Base-by-base conservation (phyloP, 2,329 filamentous ascomycete genomes). In the Xylaria sp. region DNA sequence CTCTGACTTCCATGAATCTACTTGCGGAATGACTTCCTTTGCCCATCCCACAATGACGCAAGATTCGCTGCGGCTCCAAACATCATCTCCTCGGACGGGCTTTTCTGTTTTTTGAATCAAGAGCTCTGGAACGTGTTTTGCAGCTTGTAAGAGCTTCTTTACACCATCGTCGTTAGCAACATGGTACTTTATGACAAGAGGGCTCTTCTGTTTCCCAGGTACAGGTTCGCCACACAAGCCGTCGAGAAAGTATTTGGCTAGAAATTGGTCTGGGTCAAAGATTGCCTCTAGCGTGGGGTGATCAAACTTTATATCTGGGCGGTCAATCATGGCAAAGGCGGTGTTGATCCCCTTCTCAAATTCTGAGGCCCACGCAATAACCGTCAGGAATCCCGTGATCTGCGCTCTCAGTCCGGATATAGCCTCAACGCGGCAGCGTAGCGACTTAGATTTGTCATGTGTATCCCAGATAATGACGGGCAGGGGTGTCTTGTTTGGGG, bases 201-300 rank as follows among this genome's bases (percentile, higher is more conserved):
- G 63, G 3, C 23, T 16, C 59, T 53, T 57, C 32, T 44, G 58
- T 42, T 60, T 69, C 2, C 16, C 13, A 48, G 29, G 48, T 32
- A 25, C 23, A 42, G 58, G 63, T n/a, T 50, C 32, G 16, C 60
- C 67, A n/a, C 42, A 53, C 25, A 66, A 27, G 25, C 63, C 48
- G 21, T 66, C 54, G 18, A 69, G 48, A 27, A 69, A 69, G n/a
- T 69, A 69, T 37, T 69, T 69, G 12, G 51, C 67, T 9, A 69
- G 40, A 23, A 69, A 69, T 23, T 48, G 63, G 32, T 66, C 54
- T 2, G 59, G 29, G 16, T 66, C 63, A 42, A 69, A 66, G 16
- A 27, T 1, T 12, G 67, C 63, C 47, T 69, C 67, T 25, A 63
- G 59, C 37, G 63, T 66, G 25, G 23, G 37, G 40, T 40, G 54